Conservation (phyloP, 306 rosid genomes). For the Albizia julibrissin region DNA sequence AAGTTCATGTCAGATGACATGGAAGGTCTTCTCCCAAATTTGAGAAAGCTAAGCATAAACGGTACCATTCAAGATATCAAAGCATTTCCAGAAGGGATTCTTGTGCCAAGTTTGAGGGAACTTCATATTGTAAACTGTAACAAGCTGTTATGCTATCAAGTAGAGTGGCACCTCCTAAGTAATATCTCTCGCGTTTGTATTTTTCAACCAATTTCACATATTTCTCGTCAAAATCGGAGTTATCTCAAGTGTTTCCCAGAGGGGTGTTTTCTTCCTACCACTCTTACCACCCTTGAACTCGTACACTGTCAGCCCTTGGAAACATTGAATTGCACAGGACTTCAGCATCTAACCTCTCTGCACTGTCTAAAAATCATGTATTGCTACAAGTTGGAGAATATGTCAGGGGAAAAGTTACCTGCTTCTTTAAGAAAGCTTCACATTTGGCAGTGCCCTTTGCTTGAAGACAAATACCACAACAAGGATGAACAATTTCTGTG, state of each 20-base stretch:
- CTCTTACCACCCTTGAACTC: background rate
- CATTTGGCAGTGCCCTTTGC: accelerated
- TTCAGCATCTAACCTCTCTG: constrained; percentile 20
- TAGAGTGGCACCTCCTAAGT: background rate
- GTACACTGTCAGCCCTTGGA: accelerated
- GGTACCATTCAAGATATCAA: background rate
- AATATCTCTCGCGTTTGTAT: background rate
- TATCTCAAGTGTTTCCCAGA: background rate
- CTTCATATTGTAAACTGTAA: background rate
- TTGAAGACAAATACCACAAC: background rate
- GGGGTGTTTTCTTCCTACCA: background rate
- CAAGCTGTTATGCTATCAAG: background rate
- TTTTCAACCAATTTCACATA: accelerated
- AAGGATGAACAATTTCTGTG: background rate
- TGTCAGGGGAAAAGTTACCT: constrained; percentile 16
- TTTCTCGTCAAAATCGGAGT: background rate
- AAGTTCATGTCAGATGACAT: background rate
- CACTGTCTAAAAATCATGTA: accelerated
- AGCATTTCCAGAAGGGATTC: background rate
- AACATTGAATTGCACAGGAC: background rate
- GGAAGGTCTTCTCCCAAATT: background rate
- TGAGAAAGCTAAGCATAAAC: background rate
- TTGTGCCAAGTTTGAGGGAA: background rate
- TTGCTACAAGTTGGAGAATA: background rate
- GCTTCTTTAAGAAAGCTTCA: constrained; percentile 16